These are phyloP conservation scores for Anacardium occidentale DNA, from an alignment of 345 rosid genomes.

Conservation along the genomic window DNA sequence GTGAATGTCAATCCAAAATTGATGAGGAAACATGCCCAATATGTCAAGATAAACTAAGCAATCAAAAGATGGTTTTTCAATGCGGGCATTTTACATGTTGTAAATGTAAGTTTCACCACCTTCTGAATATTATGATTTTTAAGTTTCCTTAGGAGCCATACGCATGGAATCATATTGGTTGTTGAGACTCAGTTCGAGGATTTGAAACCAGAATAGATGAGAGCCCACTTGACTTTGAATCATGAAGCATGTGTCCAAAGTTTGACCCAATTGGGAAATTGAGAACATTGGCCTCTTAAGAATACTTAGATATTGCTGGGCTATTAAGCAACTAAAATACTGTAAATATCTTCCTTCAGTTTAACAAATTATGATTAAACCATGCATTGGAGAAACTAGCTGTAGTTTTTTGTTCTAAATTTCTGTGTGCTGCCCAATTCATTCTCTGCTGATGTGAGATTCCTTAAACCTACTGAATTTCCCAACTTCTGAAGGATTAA, in stretches of 20 bases:
- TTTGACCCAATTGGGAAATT: background rate
- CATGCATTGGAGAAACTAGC: no score
- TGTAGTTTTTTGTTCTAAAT: no score
- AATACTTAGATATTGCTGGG: background rate
- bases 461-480: background rate
- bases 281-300: no score
- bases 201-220: background rate
- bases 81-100: conserved; percentile 93
- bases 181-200: background rate
- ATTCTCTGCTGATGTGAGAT: background rate
- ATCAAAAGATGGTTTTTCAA: conserved; percentile 91
- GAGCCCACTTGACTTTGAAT: background rate
- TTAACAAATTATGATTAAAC: no score
- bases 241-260: background rate
- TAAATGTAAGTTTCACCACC: conserved; percentile 57
- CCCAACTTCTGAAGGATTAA: background rate
- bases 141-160: conserved; percentile 39
- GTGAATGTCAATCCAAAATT: conserved; percentile 37
- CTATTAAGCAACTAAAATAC: no score
- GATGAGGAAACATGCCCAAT: conserved; percentile 81
- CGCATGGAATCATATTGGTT: background rate
- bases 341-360: no score
- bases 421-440: no score
- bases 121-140: conserved; percentile 9
- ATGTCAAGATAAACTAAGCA: conserved; percentile 76